phyloP scores from a whole-genome alignment of 768 basidiomycete genomes.

The Suillus discolor region DNA sequence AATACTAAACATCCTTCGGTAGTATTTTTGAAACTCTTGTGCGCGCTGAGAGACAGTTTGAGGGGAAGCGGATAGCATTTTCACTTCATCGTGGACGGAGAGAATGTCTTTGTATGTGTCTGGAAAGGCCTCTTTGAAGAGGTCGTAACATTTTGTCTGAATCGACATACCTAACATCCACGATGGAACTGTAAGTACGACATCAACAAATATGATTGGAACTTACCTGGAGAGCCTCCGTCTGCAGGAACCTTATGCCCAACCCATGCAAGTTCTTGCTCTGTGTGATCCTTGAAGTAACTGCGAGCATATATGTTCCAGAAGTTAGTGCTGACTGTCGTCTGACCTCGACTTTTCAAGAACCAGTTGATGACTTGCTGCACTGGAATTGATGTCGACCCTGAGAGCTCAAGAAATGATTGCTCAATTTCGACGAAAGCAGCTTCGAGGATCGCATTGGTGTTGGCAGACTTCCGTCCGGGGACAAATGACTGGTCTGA shows the following conservation, averaged over 20 bases:
- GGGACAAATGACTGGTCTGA: background rate
- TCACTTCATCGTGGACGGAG: background rate
- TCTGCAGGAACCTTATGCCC: background rate
- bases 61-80: background rate
- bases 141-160: background rate
- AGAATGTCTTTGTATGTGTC: slow-evolving; percentile 2
- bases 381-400: too few species aligned
- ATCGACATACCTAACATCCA: background rate
- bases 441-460: too few species aligned
- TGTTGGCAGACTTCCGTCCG: too few species aligned
- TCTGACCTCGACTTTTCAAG: too few species aligned
- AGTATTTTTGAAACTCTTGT: slow-evolving; percentile 2
- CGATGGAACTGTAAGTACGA: background rate
- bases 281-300: slow-evolving; percentile 11
- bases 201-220: background rate
- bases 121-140: background rate
- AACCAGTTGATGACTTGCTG: too few species aligned
- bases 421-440: too few species aligned
- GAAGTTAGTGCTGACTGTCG: too few species aligned
- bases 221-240: slow-evolving; percentile 3
- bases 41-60: background rate
- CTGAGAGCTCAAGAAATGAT: too few species aligned
- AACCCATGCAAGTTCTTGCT: slow-evolving; percentile 6
- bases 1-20: background rate
- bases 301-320: slow-evolving; percentile 4